These are phyloP conservation scores for Pharnaceum exiguum DNA, from an alignment of 148 eudicot genomes.

Conservation along the genomic window DNA sequence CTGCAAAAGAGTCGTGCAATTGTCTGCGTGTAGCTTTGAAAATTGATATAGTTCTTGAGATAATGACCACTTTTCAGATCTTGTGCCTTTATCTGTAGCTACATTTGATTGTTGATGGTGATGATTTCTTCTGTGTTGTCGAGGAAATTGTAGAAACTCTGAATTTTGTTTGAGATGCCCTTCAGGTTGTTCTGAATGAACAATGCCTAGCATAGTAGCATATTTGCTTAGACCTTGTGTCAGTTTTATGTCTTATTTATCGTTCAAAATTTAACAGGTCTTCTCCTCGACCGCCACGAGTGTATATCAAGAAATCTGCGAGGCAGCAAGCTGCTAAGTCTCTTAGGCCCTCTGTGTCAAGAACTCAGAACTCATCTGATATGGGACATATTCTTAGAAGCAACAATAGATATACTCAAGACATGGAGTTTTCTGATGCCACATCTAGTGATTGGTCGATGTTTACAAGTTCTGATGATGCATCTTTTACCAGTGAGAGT, in stretches of 20 bases:
- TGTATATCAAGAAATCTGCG: conserved; percentile 26
- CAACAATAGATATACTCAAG: conserved; percentile 37
- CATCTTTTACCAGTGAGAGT: conserved; percentile 89
- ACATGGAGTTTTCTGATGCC: conserved; percentile 51
- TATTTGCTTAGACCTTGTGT: too few species aligned
- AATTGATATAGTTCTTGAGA: too few species aligned
- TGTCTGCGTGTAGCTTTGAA: too few species aligned
- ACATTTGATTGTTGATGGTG: too few species aligned
- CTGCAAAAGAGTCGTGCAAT: too few species aligned
- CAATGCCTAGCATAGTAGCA: too few species aligned
- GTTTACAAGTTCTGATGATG: conserved; percentile 94
- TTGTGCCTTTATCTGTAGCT: too few species aligned
- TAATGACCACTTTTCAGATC: too few species aligned
- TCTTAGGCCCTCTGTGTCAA: conserved; percentile 23
- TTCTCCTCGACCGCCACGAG: conserved; percentile 60
- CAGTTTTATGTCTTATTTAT: neutral
- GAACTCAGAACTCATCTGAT: conserved; percentile 14
- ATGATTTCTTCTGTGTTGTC: too few species aligned
- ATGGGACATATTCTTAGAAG: conserved; percentile 23
- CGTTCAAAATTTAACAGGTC: conserved; percentile 62
- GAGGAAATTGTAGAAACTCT: too few species aligned
- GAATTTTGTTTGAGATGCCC: too few species aligned
- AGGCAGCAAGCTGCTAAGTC: conserved; percentile 36
- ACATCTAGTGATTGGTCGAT: conserved; percentile 86
- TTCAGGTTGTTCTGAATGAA: too few species aligned